Conservation (phyloP, 805 yeast genomes). For the Nakazawaea peltata region DNA sequence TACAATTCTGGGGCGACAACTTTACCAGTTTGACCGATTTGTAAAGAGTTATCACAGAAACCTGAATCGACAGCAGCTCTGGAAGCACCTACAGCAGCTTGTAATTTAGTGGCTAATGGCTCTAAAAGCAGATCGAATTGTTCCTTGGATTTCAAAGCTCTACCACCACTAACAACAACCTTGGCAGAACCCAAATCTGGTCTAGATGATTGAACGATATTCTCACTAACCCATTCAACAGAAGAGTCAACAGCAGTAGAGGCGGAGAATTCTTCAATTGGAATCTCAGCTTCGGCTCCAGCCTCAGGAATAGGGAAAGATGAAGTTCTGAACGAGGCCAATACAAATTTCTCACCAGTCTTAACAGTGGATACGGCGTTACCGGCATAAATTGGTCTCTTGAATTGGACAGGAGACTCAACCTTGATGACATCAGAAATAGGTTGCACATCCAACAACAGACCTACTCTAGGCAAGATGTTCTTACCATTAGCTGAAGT, state of each 20-base stretch:
- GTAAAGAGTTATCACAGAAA: constrained; percentile 90
- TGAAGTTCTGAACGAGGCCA: constrained; percentile 78
- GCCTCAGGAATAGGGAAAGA: constrained; percentile 50
- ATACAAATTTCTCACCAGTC: constrained; percentile 53
- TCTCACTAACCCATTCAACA: constrained; percentile 68
- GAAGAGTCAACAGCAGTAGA: constrained; percentile 28
- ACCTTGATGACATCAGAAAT: constrained; percentile 74
- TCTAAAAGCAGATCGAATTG: constrained; percentile 67
- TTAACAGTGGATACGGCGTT: constrained; percentile 82
- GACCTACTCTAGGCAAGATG: constrained; percentile 80
- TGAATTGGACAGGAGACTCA: constrained; percentile 60
- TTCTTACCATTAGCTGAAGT: constrained; percentile 87
- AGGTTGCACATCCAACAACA: constrained; percentile 80
- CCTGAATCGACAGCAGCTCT: constrained; percentile 98
- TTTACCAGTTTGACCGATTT: constrained; percentile 97
- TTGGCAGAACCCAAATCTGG: constrained; percentile 87
- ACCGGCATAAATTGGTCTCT: constrained; percentile 95
- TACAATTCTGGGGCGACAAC: constrained; percentile 95
- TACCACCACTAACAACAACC: constrained; percentile 84
- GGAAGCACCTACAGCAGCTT: constrained; percentile 95
- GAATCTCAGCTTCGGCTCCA: constrained; percentile 25
- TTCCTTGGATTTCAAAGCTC: constrained; percentile 87
- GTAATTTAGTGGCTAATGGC: constrained; percentile 77
- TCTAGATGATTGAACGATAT: constrained; percentile 68
- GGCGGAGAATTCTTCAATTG: constrained; percentile 40